Conservation (phyloP, 2,329 filamentous ascomycete species). For the Hypoxylon rubiginosum region DNA sequence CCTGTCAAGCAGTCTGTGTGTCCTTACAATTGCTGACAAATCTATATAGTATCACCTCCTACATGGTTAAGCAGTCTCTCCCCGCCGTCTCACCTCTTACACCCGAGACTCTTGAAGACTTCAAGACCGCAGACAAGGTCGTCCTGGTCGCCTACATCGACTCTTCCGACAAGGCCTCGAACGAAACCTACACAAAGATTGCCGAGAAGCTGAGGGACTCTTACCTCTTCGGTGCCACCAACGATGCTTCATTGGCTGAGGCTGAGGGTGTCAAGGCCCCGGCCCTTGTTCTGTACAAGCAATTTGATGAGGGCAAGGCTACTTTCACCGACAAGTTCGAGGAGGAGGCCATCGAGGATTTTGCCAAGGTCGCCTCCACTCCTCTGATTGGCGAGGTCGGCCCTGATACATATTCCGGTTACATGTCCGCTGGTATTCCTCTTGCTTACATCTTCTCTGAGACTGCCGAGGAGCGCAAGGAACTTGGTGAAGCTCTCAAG, state of each 20-base stretch:
- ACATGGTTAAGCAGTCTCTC: slow-evolving; percentile 98
- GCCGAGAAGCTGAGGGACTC: slow-evolving; percentile 85
- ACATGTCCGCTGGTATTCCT: slow-evolving; percentile 93
- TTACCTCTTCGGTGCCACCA: slow-evolving; percentile 92
- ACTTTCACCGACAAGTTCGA: slow-evolving; percentile 86
- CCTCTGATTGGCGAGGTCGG: slow-evolving; percentile 96
- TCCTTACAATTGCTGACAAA: slow-evolving; percentile 32
- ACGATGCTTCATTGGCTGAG: slow-evolving; percentile 86
- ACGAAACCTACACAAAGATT: slow-evolving; percentile 82
- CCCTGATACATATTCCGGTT: slow-evolving; percentile 94
- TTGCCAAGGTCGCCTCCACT: slow-evolving; percentile 86
- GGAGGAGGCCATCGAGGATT: slow-evolving; percentile 81
- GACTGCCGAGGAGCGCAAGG: slow-evolving; percentile 87
- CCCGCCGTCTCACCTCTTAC: slow-evolving; percentile 89
- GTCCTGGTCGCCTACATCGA: slow-evolving; percentile 92
- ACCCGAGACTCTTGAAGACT: slow-evolving; percentile 88
- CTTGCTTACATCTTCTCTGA: slow-evolving; percentile 98
- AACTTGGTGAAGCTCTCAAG: slow-evolving; percentile 83
- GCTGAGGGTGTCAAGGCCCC: slow-evolving; percentile 90
- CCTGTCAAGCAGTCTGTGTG: background rate
- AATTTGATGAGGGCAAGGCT: slow-evolving; percentile 96
- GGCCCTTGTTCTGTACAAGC: slow-evolving; percentile 94
- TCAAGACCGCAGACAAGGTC: slow-evolving; percentile 98
- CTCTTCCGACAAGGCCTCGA: slow-evolving; percentile 84
- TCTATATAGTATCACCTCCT: slow-evolving; percentile 72